Percentiles rank a stretch among this genome's conserved stretches.
phyloP scores from a whole-genome alignment of 257 asterid genomes.

The Solanum etuberosum region DNA sequence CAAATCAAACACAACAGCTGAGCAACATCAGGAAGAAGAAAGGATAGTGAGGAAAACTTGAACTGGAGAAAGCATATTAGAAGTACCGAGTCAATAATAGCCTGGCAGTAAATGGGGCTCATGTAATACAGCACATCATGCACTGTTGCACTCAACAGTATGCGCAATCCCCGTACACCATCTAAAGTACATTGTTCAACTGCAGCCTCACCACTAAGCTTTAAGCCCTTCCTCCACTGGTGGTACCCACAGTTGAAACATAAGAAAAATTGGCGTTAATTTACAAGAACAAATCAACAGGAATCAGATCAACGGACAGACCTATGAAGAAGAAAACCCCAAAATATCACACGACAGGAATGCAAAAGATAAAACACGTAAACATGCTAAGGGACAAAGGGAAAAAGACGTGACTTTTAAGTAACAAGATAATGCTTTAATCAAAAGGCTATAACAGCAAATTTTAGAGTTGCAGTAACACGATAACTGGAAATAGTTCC shows the following conservation, averaged over 20 bases:
- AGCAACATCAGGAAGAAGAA: background rate
- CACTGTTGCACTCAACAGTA: constrained; percentile 92
- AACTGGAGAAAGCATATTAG: background rate
- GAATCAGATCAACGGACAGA: background rate
- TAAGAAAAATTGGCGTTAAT: background rate
- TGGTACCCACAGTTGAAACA: constrained; percentile 8
- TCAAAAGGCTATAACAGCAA: background rate
- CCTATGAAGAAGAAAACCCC: background rate
- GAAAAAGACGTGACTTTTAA: background rate
- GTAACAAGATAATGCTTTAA: background rate
- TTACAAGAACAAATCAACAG: background rate
- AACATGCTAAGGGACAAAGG: background rate
- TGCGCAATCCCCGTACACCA: constrained; percentile 91
- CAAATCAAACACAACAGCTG: background rate
- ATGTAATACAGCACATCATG: constrained; percentile 95
- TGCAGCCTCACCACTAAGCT: constrained; percentile 84
- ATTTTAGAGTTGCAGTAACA: background rate
- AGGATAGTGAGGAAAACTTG: background rate
- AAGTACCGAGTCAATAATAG: constrained; percentile 81
- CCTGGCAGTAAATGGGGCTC: constrained; percentile 99
- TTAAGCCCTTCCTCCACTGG: constrained; percentile 97
- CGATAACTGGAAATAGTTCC: background rate
- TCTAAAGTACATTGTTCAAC: constrained; percentile 83
- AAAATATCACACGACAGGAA: background rate
- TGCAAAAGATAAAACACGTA: background rate